Base-by-base conservation (phyloP, 2,329 filamentous ascomycete genomes). In the Verticillium albo-atrum region DNA sequence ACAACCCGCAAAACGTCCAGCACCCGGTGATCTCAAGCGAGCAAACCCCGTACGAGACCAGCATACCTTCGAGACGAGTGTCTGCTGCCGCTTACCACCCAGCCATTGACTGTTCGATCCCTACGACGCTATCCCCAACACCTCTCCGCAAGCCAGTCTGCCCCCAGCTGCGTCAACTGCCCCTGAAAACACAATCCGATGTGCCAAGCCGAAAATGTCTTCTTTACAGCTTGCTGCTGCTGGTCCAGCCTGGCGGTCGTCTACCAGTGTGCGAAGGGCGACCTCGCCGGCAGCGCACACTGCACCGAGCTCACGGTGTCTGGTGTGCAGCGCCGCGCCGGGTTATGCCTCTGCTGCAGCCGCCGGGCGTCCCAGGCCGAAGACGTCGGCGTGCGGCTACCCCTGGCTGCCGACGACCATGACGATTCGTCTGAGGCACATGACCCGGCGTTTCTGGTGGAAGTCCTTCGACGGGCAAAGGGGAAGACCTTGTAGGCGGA, bases 131-230 rank as follows among this genome's bases (percentile, higher is more conserved):
- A n/a, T n/a, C n/a, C n/a, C n/a, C n/a, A n/a, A n/a, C n/a, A n/a
- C n/a, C n/a, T n/a, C n/a, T n/a, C n/a, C n/a, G n/a, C n/a, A n/a
- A n/a, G n/a, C n/a, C n/a, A n/a, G n/a, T n/a, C n/a, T n/a, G n/a
- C n/a, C n/a, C n/a, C n/a, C n/a, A n/a, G n/a, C n/a, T n/a, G n/a
- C n/a, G n/a, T n/a, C n/a, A n/a, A n/a, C n/a, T 32, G 30, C 30
- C 30, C 14, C 30, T 32, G 9, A 14, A 14, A 32, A 14, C 30
- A 9, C 30, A 10, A 9, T 32, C 30, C 9, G 14, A 63, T 63
- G 62, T 63, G 62, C 32, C 32, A 55, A 30, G 62, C 58, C 12
- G 62, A 63, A 53, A 62, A 62, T 56, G 34, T 60, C 27, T 61
- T 62, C 54, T 59, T 57, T 54, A 34, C 32, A 23, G n/a, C 30